Percentiles rank a stretch among this genome's conserved stretches.
These are phyloP conservation scores for Paramecium sonneborni DNA, from an alignment of 73 alveolate genomes.

Conservation along the genomic window DNA sequence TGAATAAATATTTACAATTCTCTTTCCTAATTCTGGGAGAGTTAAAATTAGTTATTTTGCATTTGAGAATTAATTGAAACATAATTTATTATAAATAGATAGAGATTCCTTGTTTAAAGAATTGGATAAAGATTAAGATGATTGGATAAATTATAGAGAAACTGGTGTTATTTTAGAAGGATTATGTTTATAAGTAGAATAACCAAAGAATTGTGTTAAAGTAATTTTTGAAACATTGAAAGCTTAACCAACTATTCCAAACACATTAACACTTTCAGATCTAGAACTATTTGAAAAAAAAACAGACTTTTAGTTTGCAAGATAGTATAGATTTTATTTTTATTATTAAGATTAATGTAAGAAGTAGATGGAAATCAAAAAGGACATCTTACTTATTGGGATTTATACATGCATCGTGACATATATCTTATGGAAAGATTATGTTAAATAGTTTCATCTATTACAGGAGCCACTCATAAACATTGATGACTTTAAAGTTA, in stretches of 20 bases:
- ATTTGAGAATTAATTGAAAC: background rate
- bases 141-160: constrained; percentile 58
- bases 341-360: background rate
- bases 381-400: constrained; percentile 53
- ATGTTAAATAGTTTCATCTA: constrained; percentile 8
- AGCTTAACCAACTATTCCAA: background rate
- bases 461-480: background rate
- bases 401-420: constrained; percentile 44
- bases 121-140: constrained; percentile 49
- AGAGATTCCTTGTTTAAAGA: constrained; percentile 5
- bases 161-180: constrained; percentile 26
- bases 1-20: background rate
- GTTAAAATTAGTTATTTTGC: background rate
- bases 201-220: constrained; percentile 40
- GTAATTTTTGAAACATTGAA: constrained; percentile 48
- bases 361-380: background rate
- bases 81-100: background rate
- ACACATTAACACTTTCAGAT: background rate
- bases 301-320: background rate
- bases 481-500: background rate
- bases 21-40: constrained; percentile 11
- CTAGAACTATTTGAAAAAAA: background rate
- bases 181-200: background rate
- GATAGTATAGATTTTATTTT: background rate
- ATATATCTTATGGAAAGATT: constrained; percentile 42